Conservation (phyloP, 805 yeast species). For the Monosporozyma servazzii region DNA sequence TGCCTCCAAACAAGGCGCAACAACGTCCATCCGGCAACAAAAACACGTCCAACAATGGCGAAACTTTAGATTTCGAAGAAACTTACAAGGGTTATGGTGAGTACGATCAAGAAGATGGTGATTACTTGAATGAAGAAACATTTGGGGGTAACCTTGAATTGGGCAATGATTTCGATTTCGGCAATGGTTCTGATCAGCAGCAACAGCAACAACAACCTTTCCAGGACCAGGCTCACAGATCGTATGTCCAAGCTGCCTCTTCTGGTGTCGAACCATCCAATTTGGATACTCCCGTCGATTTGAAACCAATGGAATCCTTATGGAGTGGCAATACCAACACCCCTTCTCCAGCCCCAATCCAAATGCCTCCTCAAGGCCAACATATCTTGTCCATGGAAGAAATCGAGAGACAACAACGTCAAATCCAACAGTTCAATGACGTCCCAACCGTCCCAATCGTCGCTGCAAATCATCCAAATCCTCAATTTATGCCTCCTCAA, state of each 20-base stretch:
- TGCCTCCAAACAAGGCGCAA: conserved; percentile 4
- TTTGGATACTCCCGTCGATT: conserved; percentile 21
- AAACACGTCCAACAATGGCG: conserved; percentile 4
- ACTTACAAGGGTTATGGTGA: conserved; percentile 75
- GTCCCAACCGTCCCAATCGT: not conserved
- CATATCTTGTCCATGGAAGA: conserved; percentile 65
- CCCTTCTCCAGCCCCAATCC: not conserved
- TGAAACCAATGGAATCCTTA: conserved; percentile 64
- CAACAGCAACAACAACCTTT: not conserved
- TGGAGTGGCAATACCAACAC: conserved; percentile 35
- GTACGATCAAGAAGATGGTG: conserved; percentile 65
- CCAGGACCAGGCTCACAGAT: conserved; percentile 9
- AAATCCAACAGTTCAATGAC: not conserved
- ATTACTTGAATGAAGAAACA: conserved; percentile 32
- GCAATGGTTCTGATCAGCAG: conserved; percentile 19
- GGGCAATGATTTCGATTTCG: conserved; percentile 31
- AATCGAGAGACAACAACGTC: conserved; percentile 52
- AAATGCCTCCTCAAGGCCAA: conserved; percentile 4
- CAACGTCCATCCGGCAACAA: conserved; percentile 1
- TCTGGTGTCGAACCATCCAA: conserved; percentile 8
- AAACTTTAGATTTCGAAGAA: conserved; percentile 67
- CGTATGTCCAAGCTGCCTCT: conserved; percentile 26
- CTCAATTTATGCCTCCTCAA: conserved; percentile 5
- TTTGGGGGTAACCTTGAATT: conserved; percentile 26
- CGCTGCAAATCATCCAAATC: not conserved